Evolutionary conservation across 1,139 yeast species (phyloP), one percentile per base, ranked within the genome.

Genomic region (Geotrichum aggregatum): DNA sequence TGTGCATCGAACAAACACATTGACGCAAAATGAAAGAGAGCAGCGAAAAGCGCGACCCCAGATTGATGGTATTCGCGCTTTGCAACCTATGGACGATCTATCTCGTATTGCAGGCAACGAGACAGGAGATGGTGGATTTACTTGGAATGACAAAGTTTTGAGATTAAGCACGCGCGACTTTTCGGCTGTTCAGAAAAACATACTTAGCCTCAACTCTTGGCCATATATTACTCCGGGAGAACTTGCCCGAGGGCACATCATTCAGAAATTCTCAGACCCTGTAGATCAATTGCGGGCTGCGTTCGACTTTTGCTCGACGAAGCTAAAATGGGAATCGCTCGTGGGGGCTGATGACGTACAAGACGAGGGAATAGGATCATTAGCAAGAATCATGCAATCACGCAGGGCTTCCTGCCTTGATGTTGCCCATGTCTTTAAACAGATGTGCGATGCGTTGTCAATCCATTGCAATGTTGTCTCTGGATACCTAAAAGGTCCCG

Each of bases 401-500:
- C 70, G 73, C 50, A 66, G 69, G 46, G 84, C 84, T 38, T 78
- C 92, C 0, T 76, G 91, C 1, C 83, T 78, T 59, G 95, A 88
- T 64, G 66, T 91, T 54, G 87, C 92, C 21, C 82, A 85, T 71
- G 69, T 88, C 24, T 86, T 88, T 67, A 82, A 83, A 57, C 79
- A 81, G 55, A 79, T 92, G 71, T 80, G 92, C 48, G 83, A 79
- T 54, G 77, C 84, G 0, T 73, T 91, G 50, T 81, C 84, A 22
- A 76, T 92, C 42, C 82, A 84, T 8, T 79, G 89, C 57, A 94
- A 86, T 58, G 76, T 89, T 1, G 82, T 92, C 1, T 71, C 82
- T 34, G 98, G 98, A 2, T 87, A 87, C 61, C 76, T 92, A 72
- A 88, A 91, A 64, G 79, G 82, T 34, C 95, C 96, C 4, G 80